Evolutionary conservation across 352 stramenopile species (phyloP), one percentile per base, ranked within the genome.

Genomic region (Phytophthora megakarya): DNA sequence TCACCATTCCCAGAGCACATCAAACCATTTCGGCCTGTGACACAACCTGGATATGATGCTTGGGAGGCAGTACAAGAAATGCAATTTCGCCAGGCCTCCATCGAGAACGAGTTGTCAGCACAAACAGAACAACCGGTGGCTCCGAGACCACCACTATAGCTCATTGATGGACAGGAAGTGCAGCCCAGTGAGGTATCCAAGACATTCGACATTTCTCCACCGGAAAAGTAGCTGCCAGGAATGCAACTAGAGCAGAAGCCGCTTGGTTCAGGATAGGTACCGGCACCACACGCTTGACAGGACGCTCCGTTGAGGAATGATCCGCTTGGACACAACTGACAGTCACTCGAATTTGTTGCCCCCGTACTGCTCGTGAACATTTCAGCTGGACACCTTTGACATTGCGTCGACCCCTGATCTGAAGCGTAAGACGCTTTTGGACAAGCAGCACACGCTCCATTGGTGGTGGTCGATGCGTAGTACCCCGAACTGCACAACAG

Each of bases 21-120:
- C n/a, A 75, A 16, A 13, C 80, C 76, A 50, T 90, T 90, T n/a
- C 81, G 69, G 10, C 84, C 84, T 7, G 63, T 40, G 7, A 72
- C 54, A 50, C 84, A 92, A 3, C 62, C 70, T n/a, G 62, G 26
- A 2, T 76, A 51, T 30, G 60, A 69, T 26, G 66, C 43, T 38
- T 53, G 46, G 18, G 52, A 35, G 9, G 47, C 15, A 23, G 39
- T 64, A 15, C 84, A 92, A 5, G 84, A 65, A 22, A 90, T 75
- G 61, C 81, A 92, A 16, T 39, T 72, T 16, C 54, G 62, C 84
- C 84, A 92, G 5, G 65, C 76, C 10, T 73, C 73, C 76, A 89
- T 76, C 2, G 79, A 70, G 52, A 78, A 87, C 4, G 70, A 47
- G 33, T 49, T 58, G 25, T 80, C 72, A 15, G 56, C 43, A 32